Evolutionary conservation across 805 yeast species (phyloP), one percentile per base, ranked within the genome.

Genomic region (Nakazawaea populi): DNA sequence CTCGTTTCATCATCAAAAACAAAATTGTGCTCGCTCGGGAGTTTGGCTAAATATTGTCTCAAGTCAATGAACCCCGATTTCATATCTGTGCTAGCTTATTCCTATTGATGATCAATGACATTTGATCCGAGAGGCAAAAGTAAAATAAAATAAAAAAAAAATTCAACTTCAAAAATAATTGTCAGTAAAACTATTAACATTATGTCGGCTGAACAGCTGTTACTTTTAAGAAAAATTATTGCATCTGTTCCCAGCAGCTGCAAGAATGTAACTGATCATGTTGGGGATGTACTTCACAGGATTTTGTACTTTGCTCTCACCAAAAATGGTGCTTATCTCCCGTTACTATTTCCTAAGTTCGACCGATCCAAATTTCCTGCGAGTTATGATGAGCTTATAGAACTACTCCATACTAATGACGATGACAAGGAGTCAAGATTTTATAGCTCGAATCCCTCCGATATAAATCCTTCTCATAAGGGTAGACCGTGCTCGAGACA

Each of bases 401-500:
- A 35, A 47, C 49, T 18, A 24, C 43, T 10, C 4, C 14, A 32
- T 40, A 6, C 31, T 29, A 11, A 40, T 14, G n/a, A 30, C 27
- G 7, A 9, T 34, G n/a, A 14, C 4, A 28, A 34, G 12, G 6
- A 4, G 31, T 36, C 27, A 24, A 32, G 24, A 37, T 46, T 37
- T 29, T 36, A 37, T 37, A 36, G 40, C 24, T 11, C 11, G 18
- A 24, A 31, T 32, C 30, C 7, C 1, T 7, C 29, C n/a, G 49
- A 42, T n/a, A 35, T 31, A 6, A 52, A 49, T 36, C 62, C 66
- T 34, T 64, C 70, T 39, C 88, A 87, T 50, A 61, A 67, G 2
- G 83, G 82, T n/a, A 76, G 84, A 57, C 80, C 82, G 18, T 87
- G 96, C 69, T 85, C 90, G 3, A 72, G 82, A 49, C 72, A 79